A percentile compares a stretch with the other conserved stretches of the same genome.
These are phyloP conservation scores for Nicotiana rustica DNA, from an alignment of 305 asterid genomes.

Conservation along the genomic window DNA sequence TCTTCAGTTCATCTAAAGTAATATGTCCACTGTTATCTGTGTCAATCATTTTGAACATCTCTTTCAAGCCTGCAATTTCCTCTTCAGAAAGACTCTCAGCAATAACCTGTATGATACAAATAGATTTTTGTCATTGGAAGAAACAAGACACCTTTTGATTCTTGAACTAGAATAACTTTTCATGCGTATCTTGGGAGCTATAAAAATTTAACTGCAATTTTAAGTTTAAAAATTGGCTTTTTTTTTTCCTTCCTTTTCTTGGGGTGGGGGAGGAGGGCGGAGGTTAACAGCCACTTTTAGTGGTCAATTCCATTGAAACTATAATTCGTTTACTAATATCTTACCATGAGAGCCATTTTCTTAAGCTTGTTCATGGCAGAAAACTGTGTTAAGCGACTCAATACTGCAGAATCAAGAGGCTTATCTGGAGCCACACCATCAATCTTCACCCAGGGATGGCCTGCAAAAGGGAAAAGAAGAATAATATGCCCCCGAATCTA, in stretches of 20 bases:
- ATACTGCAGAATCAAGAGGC: constrained; percentile 76
- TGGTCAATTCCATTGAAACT: neutral
- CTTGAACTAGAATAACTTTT: constrained; percentile 8
- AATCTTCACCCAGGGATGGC: constrained; percentile 75
- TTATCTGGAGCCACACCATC: constrained; percentile 78
- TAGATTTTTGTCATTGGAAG: constrained; percentile 21
- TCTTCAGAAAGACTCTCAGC: constrained; percentile 52
- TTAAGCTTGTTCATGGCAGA: constrained; percentile 76
- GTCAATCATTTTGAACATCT: constrained; percentile 51
- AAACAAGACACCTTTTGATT: neutral
- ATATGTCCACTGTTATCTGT: constrained; percentile 70
- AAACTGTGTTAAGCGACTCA: constrained; percentile 68
- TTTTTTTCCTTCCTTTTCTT: neutral
- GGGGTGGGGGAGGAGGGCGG: neutral
- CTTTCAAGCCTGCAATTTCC: constrained; percentile 55
- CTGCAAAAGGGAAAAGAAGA: constrained; percentile 46
- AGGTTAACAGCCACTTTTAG: neutral
- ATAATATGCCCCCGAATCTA: neutral
- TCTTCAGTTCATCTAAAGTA: constrained; percentile 69
- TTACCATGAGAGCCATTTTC: constrained; percentile 83
- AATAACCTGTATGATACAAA: constrained; percentile 42
- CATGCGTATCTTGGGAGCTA: constrained; percentile 5
- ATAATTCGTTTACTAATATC: constrained; percentile 29
- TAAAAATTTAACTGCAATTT: neutral
- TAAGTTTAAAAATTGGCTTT: neutral